phyloP scores from a whole-genome alignment of 257 asterid genomes.

The Craterostigma plantagineum region DNA sequence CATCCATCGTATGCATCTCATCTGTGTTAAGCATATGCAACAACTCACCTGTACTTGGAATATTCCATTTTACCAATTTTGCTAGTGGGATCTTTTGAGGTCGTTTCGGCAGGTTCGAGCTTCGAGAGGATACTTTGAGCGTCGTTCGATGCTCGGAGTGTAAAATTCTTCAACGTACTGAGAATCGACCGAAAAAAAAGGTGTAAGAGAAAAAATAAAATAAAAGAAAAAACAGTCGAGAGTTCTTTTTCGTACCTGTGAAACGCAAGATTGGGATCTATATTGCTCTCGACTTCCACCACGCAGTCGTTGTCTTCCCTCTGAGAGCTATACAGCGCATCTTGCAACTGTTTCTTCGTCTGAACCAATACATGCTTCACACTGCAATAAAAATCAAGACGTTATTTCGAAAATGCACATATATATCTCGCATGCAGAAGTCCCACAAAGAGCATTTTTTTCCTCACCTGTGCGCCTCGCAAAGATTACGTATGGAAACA shows the following conservation, averaged over 20 bases:
- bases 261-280: conserved; percentile 52
- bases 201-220: not conserved
- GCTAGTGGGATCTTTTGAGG: conserved; percentile 14
- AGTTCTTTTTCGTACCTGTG: conserved; percentile 33
- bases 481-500: conserved; percentile 52
- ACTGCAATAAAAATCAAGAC: conserved; percentile 19
- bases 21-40: not conserved
- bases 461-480: conserved; percentile 75
- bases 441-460: not conserved
- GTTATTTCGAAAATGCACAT: not conserved
- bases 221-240: not conserved
- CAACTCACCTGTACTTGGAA: conserved; percentile 53
- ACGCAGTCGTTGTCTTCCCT: conserved; percentile 47
- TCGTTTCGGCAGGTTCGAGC: conserved; percentile 22
- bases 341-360: conserved; percentile 44
- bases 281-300: conserved; percentile 80
- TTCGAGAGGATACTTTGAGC: conserved; percentile 41
- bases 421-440: not conserved
- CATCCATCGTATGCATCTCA: conserved; percentile 3
- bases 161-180: conserved; percentile 56
- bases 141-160: conserved; percentile 48
- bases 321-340: conserved; percentile 60
- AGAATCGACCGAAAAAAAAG: conserved; percentile 13
- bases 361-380: conserved; percentile 69
- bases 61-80: conserved; percentile 55